These are phyloP conservation scores for Darksidea phi DNA, from an alignment of 495 filamentous ascomycete species.

Conservation along the genomic window DNA sequence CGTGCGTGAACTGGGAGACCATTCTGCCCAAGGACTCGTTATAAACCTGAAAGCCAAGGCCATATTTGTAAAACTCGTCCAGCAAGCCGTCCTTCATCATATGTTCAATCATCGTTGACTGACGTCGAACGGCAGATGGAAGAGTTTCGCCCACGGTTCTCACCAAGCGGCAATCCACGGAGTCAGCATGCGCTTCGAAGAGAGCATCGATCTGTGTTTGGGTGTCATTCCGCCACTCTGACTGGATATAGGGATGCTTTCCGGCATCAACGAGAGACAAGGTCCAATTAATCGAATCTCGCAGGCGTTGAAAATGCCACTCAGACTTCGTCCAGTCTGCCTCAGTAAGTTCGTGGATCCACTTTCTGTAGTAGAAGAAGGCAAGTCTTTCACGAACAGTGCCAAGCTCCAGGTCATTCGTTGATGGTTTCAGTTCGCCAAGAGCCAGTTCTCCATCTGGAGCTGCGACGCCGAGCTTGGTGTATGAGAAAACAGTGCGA, in stretches of 20 bases:
- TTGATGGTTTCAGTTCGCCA: too few species aligned
- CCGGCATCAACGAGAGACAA: too few species aligned
- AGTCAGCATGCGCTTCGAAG: neutral
- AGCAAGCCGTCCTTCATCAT: neutral
- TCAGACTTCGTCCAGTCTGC: neutral
- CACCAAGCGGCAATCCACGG: neutral
- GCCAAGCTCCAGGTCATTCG: neutral
- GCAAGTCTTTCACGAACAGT: neutral
- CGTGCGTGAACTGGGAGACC: neutral
- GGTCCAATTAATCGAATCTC: too few species aligned
- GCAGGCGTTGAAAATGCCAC: neutral
- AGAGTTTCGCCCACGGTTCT: neutral
- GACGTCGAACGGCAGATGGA: neutral
- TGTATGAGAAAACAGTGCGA: too few species aligned
- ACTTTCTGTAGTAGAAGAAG: neutral
- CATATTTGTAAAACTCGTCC: neutral
- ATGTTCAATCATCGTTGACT: neutral
- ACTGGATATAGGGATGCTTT: too few species aligned
- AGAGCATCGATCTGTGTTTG: too few species aligned
- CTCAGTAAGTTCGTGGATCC: neutral
- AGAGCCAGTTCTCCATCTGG: neutral
- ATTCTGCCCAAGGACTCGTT: neutral
- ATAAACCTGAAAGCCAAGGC: neutral
- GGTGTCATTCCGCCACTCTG: too few species aligned
- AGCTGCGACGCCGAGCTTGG: neutral